Conservation (phyloP, 2,329 filamentous ascomycete genomes). For the Colletotrichum liriopes region DNA sequence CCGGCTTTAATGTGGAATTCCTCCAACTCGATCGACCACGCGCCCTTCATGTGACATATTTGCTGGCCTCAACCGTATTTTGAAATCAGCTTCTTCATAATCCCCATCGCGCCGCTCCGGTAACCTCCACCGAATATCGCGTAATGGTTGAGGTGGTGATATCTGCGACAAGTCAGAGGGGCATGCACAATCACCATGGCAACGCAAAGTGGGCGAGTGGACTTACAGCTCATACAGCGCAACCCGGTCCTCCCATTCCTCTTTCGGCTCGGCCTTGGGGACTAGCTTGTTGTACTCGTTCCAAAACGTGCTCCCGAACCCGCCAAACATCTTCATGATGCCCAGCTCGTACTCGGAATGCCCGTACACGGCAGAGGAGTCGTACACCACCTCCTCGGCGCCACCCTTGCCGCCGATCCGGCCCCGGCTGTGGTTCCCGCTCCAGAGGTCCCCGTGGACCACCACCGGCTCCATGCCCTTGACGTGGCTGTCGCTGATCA, state of each 20-base stretch:
- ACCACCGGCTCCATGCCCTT: constrained; percentile 81
- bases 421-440: constrained; percentile 83
- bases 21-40: not conserved
- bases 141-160: constrained; percentile 93
- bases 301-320: constrained; percentile 81
- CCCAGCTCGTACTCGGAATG: constrained; percentile 93
- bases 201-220: constrained; percentile 1
- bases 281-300: constrained; percentile 83
- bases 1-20: constrained; percentile 28
- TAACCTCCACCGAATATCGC: constrained; percentile 89
- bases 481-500: constrained; percentile 80
- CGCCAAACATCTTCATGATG: constrained; percentile 97
- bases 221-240: constrained; percentile 86
- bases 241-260: constrained; percentile 89
- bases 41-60: too few species aligned
- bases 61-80: constrained; percentile 74
- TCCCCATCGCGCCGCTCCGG: constrained; percentile 80
- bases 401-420: constrained; percentile 68
- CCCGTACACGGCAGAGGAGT: constrained; percentile 85
- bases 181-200: constrained; percentile 6
- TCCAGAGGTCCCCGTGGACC: constrained; percentile 95
- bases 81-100: constrained; percentile 81
- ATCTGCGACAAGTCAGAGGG: constrained; percentile 63
- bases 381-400: constrained; percentile 84
- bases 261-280: constrained; percentile 83